A percentile compares a stretch with the other conserved stretches of the same genome.
Conservation (phyloP, 73 alveolate genomes). For the Paramecium caudatum region DNA sequence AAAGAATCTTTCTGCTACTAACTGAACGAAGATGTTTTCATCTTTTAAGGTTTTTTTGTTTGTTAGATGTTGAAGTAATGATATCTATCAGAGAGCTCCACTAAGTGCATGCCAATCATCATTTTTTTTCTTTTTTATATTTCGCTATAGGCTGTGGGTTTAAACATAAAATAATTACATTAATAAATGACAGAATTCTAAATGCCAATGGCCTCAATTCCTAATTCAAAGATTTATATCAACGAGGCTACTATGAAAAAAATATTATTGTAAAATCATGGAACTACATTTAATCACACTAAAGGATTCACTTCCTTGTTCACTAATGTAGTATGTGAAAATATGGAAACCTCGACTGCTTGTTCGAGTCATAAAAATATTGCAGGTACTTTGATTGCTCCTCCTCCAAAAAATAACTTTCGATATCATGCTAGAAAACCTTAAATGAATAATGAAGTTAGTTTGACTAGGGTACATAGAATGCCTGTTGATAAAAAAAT, state of each 20-base stretch:
- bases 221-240: constrained; percentile 45
- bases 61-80: neutral
- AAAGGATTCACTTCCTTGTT: constrained; percentile 9
- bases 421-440: constrained; percentile 39
- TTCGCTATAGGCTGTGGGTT: constrained; percentile 31
- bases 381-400: constrained; percentile 36
- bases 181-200: constrained; percentile 48
- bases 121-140: constrained; percentile 37
- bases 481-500: constrained; percentile 24
- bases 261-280: neutral
- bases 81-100: constrained; percentile 29
- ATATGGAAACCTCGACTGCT: constrained; percentile 10
- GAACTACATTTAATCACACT: neutral
- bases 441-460: neutral
- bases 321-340: constrained; percentile 41
- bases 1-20: neutral
- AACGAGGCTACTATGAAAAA: constrained; percentile 29
- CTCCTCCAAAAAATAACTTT: neutral
- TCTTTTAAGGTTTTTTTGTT: neutral
- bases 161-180: constrained; percentile 43
- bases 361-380: neutral
- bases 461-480: neutral
- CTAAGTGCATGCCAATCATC: constrained; percentile 7
- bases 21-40: neutral
- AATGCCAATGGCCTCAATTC: constrained; percentile 18